Percentiles rank a stretch among this genome's conserved stretches.
Conservation (phyloP, 139 green algal genomes). For the Tetraselmis striata region DNA sequence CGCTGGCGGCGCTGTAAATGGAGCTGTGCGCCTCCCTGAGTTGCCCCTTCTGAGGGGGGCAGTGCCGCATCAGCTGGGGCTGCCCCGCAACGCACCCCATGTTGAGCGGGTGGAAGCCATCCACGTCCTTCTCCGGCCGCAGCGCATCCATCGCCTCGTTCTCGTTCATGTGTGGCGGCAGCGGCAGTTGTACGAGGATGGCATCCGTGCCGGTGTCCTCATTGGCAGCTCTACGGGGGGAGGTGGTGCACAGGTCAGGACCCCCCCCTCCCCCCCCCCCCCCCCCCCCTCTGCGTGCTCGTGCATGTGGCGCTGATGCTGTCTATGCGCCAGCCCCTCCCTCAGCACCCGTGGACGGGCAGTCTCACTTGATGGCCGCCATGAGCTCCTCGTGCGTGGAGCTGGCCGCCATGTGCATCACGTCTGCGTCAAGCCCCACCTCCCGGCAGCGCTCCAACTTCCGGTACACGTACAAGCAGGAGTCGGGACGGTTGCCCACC, state of each 20-base stretch:
- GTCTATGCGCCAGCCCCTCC: no score
- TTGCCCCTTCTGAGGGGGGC: no score
- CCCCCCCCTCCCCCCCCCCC: not conserved
- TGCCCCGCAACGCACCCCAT: conserved; percentile 54
- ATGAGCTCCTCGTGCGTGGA: conserved; percentile 36
- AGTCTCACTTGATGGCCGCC: conserved; percentile 50
- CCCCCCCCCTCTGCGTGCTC: not conserved
- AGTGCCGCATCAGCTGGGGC: no score
- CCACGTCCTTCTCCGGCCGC: conserved; percentile 87
- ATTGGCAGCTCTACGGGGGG: conserved; percentile 15
- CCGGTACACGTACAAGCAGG: conserved; percentile 80
- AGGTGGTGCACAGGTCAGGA: not conserved
- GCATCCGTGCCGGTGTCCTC: conserved; percentile 30
- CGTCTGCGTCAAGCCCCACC: conserved; percentile 19
- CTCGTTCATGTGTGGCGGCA: conserved; percentile 19
- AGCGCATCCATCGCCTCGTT: conserved; percentile 71
- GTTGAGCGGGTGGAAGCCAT: conserved; percentile 92
- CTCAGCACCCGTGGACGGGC: no score
- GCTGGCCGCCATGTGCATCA: conserved; percentile 35
- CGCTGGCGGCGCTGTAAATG: no score
- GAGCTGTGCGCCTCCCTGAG: no score
- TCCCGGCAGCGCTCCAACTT: conserved; percentile 80
- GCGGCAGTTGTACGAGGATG: conserved; percentile 20
- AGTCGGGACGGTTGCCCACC: conserved; percentile 87
- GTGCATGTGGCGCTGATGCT: no score